A percentile compares a stretch with the other conserved stretches of the same genome.
These are phyloP conservation scores for Ophiocordyceps sinensis DNA, from an alignment of 2,329 filamentous ascomycete species.

Conservation along the genomic window DNA sequence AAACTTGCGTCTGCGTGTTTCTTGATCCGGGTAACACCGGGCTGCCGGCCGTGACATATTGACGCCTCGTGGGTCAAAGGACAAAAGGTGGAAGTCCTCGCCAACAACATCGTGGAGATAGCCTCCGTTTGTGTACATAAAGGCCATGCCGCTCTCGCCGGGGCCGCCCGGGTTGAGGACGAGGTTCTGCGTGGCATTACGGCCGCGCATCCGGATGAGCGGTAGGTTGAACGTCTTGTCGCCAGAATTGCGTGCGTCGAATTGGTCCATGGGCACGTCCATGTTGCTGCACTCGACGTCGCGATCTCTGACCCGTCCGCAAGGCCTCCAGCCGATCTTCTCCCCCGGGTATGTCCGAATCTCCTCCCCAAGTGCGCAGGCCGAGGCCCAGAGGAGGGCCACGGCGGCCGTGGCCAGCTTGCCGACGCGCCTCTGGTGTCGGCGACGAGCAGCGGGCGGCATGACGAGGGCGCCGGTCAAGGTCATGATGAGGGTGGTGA, in stretches of 20 bases:
- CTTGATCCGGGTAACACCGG: slow-evolving; percentile 22
- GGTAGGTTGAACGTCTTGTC: slow-evolving; percentile 28
- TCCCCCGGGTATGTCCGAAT: slow-evolving; percentile 16
- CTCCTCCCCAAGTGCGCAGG: background rate
- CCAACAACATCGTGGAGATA: slow-evolving; percentile 20
- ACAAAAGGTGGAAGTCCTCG: slow-evolving; percentile 29
- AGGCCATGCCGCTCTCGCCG: slow-evolving; percentile 25
- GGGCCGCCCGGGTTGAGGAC: slow-evolving; percentile 34
- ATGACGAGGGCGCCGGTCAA: background rate
- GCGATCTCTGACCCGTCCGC: slow-evolving; percentile 20
- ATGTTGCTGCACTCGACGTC: slow-evolving; percentile 27
- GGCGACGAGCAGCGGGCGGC: background rate
- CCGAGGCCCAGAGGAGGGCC: background rate
- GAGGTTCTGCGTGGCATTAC: slow-evolving; percentile 26
- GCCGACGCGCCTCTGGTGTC: background rate
- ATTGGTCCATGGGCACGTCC: slow-evolving; percentile 32
- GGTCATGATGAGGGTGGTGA: background rate
- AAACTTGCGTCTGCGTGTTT: slow-evolving; percentile 14
- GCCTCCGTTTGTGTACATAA: slow-evolving; percentile 19
- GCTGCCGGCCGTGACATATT: slow-evolving; percentile 15
- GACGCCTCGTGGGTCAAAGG: slow-evolving; percentile 33
- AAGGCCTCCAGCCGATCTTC: slow-evolving; percentile 21
- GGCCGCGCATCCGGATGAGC: slow-evolving; percentile 27
- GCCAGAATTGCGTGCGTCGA: slow-evolving; percentile 15
- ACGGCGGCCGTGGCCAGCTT: background rate